Conservation (phyloP, 108 stramenopile species). For the Cyclotella kingstonii region DNA sequence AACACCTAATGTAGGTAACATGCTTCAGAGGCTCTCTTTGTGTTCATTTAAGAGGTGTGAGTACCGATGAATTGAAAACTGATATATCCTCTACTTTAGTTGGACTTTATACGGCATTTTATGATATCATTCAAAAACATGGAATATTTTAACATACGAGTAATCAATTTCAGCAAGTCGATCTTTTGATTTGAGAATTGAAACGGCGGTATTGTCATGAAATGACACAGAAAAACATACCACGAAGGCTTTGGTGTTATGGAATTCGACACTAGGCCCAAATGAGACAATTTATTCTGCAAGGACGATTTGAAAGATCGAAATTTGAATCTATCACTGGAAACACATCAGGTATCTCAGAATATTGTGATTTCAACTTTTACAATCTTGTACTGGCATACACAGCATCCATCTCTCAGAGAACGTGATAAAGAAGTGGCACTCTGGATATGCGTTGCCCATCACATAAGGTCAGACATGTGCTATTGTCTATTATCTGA, state of each 20-base stretch:
- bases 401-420: neutral
- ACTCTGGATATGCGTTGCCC: constrained; percentile 2
- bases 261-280: constrained; percentile 8
- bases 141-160: neutral
- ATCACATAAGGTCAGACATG: constrained; percentile 32
- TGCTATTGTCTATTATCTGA: constrained; percentile 25
- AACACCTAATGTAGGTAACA: neutral
- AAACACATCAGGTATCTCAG: constrained; percentile 42
- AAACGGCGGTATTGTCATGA: neutral
- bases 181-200: too few species aligned
- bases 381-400: constrained; percentile 21
- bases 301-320: neutral
- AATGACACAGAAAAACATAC: constrained; percentile 3
- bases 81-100: constrained; percentile 10
- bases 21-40: neutral
- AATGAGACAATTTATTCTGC: constrained; percentile 10
- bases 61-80: constrained; percentile 13
- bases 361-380: constrained; percentile 44
- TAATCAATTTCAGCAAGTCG: neutral
- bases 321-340: constrained; percentile 21
- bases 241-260: constrained; percentile 28
- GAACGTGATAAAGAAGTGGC: neutral
- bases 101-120: constrained; percentile 24
- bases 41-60: constrained; percentile 11
- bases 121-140: neutral